These are phyloP conservation scores for Cryoendolithus antarcticus DNA, from an alignment of 2,329 filamentous ascomycete species.

Conservation along the genomic window DNA sequence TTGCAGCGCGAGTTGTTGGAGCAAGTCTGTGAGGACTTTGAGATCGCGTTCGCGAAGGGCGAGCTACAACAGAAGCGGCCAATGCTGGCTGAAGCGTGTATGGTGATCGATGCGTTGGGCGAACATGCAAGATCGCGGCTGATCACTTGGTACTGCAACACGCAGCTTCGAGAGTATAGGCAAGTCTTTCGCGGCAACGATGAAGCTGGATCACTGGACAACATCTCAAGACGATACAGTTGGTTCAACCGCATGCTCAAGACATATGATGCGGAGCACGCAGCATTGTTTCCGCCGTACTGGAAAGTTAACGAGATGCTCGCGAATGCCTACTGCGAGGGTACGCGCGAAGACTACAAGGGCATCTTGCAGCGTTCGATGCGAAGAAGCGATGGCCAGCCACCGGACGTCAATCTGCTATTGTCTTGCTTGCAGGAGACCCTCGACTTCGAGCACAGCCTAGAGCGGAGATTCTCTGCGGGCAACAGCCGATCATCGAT, in stretches of 20 bases:
- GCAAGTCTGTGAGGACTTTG: conserved; percentile 98
- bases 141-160: conserved; percentile 96
- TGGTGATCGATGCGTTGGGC: conserved; percentile 88
- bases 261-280: conserved; percentile 88
- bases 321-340: conserved; percentile 87
- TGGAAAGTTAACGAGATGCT: conserved; percentile 89
- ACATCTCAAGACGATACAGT: conserved; percentile 85
- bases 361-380: conserved; percentile 81
- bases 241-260: conserved; percentile 97
- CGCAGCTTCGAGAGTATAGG: conserved; percentile 85
- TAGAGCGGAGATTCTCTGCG: conserved; percentile 71
- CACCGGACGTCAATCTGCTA: conserved; percentile 78
- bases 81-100: conserved; percentile 72
- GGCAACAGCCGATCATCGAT: conserved; percentile 57
- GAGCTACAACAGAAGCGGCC: conserved; percentile 60
- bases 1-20: conserved; percentile 85
- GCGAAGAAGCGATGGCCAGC: conserved; percentile 61
- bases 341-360: conserved; percentile 90
- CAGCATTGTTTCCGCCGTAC: conserved; percentile 67
- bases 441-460: conserved; percentile 84
- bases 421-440: conserved; percentile 88
- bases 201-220: conserved; percentile 90
- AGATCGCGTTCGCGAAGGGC: conserved; percentile 81
- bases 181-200: conserved; percentile 94
- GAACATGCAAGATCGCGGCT: conserved; percentile 72